These are phyloP conservation scores for Marasmius tenuissimus DNA, from an alignment of 1,284 basidiomycete genomes.

Conservation along the genomic window DNA sequence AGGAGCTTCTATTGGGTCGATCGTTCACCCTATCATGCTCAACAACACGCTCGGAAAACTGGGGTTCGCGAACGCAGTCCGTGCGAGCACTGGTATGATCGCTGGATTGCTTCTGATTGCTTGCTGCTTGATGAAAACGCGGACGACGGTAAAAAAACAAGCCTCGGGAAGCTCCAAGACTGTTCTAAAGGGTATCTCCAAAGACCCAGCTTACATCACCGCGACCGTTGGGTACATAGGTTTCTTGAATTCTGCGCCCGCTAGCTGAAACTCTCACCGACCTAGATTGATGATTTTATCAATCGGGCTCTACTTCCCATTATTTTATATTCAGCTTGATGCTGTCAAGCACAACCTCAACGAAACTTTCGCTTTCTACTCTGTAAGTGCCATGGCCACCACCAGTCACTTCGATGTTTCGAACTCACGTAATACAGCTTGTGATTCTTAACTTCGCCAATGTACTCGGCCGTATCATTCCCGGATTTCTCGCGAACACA, in stretches of 20 bases:
- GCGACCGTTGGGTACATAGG: slow-evolving; percentile 17
- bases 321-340: slow-evolving; percentile 32
- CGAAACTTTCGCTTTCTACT: slow-evolving; percentile 26
- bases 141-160: slow-evolving; percentile 13
- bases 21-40: slow-evolving; percentile 12
- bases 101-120: slow-evolving; percentile 24
- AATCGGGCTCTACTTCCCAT: slow-evolving; percentile 26
- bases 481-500: slow-evolving; percentile 25
- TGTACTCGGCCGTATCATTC: slow-evolving; percentile 26
- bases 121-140: slow-evolving; percentile 25
- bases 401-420: background rate
- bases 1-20: slow-evolving; percentile 9
- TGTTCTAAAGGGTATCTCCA: slow-evolving; percentile 9
- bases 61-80: slow-evolving; percentile 32
- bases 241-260: background rate
- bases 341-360: slow-evolving; percentile 24
- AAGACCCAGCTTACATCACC: slow-evolving; percentile 15
- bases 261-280: background rate
- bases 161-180: slow-evolving; percentile 10
- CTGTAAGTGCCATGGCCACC: slow-evolving; percentile 17
- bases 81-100: slow-evolving; percentile 24
- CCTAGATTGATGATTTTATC: slow-evolving; percentile 17
- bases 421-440: slow-evolving; percentile 19
- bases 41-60: slow-evolving; percentile 24
- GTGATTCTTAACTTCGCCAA: slow-evolving; percentile 30